These are phyloP conservation scores for Papiliotrema terrestris DNA, from an alignment of 1,284 basidiomycete genomes.

Conservation along the genomic window DNA sequence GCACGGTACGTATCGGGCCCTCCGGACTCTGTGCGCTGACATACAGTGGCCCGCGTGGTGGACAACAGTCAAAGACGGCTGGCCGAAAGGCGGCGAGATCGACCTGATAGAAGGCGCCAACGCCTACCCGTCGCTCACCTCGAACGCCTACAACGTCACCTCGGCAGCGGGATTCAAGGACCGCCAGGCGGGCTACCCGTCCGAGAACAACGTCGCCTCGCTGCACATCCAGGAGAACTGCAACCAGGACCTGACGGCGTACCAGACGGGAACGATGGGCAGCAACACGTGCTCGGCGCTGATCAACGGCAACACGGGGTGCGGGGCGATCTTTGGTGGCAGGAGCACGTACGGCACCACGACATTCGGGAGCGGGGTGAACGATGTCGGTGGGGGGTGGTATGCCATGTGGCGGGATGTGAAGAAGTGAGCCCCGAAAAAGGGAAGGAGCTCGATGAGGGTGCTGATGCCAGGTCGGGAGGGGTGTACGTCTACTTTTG, in stretches of 20 bases:
- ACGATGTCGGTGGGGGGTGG: constrained; percentile 65
- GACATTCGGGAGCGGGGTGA: constrained; percentile 31
- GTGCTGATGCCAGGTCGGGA: constrained; percentile 17
- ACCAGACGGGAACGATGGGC: constrained; percentile 24
- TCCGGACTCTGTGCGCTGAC: not conserved
- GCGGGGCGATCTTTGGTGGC: constrained; percentile 56
- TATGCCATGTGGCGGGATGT: constrained; percentile 58
- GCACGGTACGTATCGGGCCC: constrained; percentile 25
- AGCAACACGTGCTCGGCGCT: constrained; percentile 57
- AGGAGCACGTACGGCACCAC: constrained; percentile 30
- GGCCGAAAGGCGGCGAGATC: constrained; percentile 75
- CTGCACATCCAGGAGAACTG: constrained; percentile 63
- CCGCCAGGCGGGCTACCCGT: constrained; percentile 48
- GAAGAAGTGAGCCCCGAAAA: constrained; percentile 34
- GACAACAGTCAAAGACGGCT: constrained; percentile 58
- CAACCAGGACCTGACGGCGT: constrained; percentile 55
- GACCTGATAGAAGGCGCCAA: constrained; percentile 81
- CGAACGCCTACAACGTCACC: constrained; percentile 29
- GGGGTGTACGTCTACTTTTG: constrained; percentile 42
- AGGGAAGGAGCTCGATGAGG: not conserved
- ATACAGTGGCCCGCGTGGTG: constrained; percentile 64
- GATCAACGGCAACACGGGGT: constrained; percentile 60
- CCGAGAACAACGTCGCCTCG: constrained; percentile 55
- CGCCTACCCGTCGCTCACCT: constrained; percentile 37
- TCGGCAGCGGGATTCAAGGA: constrained; percentile 13